Conservation (phyloP, 768 basidiomycete species). For the Leccinum aurantiacum region DNA sequence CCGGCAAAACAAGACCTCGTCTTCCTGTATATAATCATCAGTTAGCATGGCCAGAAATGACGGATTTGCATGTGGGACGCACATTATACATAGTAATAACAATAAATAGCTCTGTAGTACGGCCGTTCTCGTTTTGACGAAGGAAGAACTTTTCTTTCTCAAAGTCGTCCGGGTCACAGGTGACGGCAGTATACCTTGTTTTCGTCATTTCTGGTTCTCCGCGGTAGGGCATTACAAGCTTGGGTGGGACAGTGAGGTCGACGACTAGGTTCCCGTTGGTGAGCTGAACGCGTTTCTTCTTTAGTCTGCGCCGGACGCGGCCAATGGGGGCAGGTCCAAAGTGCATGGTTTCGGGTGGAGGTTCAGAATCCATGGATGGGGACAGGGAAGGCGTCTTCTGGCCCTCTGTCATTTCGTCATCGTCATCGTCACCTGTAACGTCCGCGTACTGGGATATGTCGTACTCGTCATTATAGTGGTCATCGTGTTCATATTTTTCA, state of each 20-base stretch:
- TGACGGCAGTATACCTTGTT: conserved; percentile 84
- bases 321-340: conserved; percentile 88
- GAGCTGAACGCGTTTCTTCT: conserved; percentile 79
- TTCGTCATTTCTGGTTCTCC: conserved; percentile 73
- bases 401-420: conserved; percentile 19
- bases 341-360: conserved; percentile 67
- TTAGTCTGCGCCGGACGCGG: conserved; percentile 70
- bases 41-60: conserved; percentile 15
- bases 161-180: conserved; percentile 93
- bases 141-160: conserved; percentile 80
- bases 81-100: conserved; percentile 98
- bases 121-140: conserved; percentile 74
- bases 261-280: conserved; percentile 89
- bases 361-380: conserved; percentile 43
- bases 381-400: conserved; percentile 29
- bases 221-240: conserved; percentile 70
- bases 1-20: conserved; percentile 87
- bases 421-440: conserved; percentile 20
- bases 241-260: conserved; percentile 80
- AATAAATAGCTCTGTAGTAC: conserved; percentile 89
- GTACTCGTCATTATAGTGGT: conserved; percentile 24
- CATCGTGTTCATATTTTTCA: conserved; percentile 24
- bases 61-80: conserved; percentile 30
- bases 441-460: conserved; percentile 35
- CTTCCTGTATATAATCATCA: conserved; percentile 50